Percentiles rank a stretch among this genome's conserved stretches.
Conservation (phyloP, 805 yeast species). For the Vanderwaltozyma polyspora region DNA sequence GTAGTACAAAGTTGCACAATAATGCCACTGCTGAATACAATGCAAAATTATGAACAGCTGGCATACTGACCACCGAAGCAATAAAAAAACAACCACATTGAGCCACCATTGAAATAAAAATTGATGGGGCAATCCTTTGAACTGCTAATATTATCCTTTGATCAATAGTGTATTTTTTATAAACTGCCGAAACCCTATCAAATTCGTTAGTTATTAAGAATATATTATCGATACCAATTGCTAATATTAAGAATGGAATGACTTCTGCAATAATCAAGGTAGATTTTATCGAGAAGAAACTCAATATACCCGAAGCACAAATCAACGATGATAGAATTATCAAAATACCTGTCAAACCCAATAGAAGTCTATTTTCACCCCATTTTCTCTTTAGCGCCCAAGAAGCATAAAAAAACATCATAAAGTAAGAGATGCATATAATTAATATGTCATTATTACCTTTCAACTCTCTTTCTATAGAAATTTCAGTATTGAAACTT, state of each 20-base stretch:
- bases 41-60: constrained; percentile 92
- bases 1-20: constrained; percentile 61
- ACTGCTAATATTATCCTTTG: constrained; percentile 54
- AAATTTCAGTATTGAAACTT: constrained; percentile 71
- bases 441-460: constrained; percentile 67
- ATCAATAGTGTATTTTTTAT: constrained; percentile 40
- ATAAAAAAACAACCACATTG: constrained; percentile 72
- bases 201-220: constrained; percentile 78
- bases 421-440: constrained; percentile 60
- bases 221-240: constrained; percentile 93
- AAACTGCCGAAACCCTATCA: constrained; percentile 38
- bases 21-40: constrained; percentile 83
- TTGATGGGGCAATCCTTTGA: constrained; percentile 77
- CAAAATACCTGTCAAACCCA: constrained; percentile 76
- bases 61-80: constrained; percentile 82
- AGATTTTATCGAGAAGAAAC: constrained; percentile 66
- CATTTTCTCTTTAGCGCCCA: constrained; percentile 42
- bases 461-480: constrained; percentile 75
- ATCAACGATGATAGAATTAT: constrained; percentile 73
- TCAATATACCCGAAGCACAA: constrained; percentile 73
- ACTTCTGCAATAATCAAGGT: constrained; percentile 94
- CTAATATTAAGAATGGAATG: constrained; percentile 83
- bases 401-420: constrained; percentile 84
- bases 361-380: constrained; percentile 46
- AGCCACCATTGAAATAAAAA: constrained; percentile 61